Base-by-base conservation (phyloP, 2,329 filamentous ascomycete genomes). In the Aspergillus transmontanensis region DNA sequence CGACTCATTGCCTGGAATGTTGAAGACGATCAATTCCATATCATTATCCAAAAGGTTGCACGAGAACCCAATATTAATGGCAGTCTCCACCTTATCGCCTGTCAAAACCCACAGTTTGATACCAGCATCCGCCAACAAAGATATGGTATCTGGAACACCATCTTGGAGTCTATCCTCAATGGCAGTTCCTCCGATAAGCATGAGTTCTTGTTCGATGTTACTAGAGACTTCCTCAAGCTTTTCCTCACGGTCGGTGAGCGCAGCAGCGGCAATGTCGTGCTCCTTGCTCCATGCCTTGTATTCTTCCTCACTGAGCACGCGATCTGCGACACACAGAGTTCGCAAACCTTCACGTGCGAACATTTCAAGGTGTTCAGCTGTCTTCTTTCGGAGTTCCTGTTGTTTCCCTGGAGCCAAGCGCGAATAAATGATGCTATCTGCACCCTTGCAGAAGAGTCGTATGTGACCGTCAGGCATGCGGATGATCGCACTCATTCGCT, bases 11-110 rank as follows among this genome's bases (percentile, higher is more conserved):
- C 96, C 92, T 1, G 91, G 87, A 34, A 95, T 85, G 75, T 96
- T 96, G 70, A 99, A 85, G 56, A 96, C 88, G 67, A 99, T 91
- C 65, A 99, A 83, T 70, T 99, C 95, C 95, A 99, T 97, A 69
- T 97, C 92, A 78, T 97, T 99, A 79, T 94, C 93, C 60, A 99
- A 86, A 36, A 99, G 85, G 71, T 99, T 99, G 83, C 96, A 99
- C 12, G 96, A 99, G 80, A 98, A 99, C 2, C 95, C 95, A 75
- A 99, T 99, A 81, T 99, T 99, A 87, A 99, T 99, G 62, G 96
- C 95, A 28, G 95, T 99, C 80, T 99, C 95, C 36, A 98, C 94
- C 80, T 98, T 99, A 84, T 99, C 95, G 67, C 96, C 95, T 19
- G 95, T 99, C 68, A 99, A 82, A 59, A 99, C 95, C 95, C 95